Conservation (phyloP, 805 yeast genomes). For the Diddensiella transvaalensis region DNA sequence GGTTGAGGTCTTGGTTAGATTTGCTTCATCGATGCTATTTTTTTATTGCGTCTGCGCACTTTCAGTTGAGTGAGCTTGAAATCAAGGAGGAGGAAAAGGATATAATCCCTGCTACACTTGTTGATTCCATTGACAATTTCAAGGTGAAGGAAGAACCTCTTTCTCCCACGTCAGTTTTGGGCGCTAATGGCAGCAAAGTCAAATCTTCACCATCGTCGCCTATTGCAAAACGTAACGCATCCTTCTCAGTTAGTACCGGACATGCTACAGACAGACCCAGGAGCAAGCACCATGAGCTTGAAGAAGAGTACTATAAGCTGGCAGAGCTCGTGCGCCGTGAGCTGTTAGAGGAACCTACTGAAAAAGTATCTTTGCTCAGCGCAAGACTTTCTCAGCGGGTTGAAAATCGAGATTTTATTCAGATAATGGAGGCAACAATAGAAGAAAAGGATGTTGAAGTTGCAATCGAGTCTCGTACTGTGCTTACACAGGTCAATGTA, state of each 20-base stretch:
- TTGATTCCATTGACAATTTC: background rate
- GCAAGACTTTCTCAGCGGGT: slow-evolving; percentile 15
- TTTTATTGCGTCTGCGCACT: slow-evolving; percentile 70
- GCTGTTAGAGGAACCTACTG: slow-evolving; percentile 42
- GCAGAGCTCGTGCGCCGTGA: slow-evolving; percentile 62
- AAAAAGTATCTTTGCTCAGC: slow-evolving; percentile 24
- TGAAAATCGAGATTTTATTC: slow-evolving; percentile 21
- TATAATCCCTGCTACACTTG: background rate
- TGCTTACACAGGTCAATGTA: slow-evolving; percentile 14
- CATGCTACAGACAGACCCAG: slow-evolving; percentile 21
- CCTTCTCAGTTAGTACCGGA: slow-evolving; percentile 1
- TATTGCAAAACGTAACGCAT: background rate
- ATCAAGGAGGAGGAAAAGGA: slow-evolving; percentile 17
- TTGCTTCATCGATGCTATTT: slow-evolving; percentile 73
- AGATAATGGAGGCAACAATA: slow-evolving; percentile 23
- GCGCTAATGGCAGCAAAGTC: background rate
- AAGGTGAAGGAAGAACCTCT: background rate
- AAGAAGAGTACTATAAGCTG: slow-evolving; percentile 49
- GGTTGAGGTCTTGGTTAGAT: slow-evolving; percentile 49
- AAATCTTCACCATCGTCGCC: background rate
- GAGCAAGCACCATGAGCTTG: slow-evolving; percentile 39
- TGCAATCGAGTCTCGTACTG: slow-evolving; percentile 21
- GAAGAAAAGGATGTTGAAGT: slow-evolving; percentile 17
- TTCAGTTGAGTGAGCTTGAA: slow-evolving; percentile 42
- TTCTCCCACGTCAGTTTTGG: background rate